Base-by-base conservation (phyloP, 2,329 filamentous ascomycete species). In the Zopfia rhizophila region DNA sequence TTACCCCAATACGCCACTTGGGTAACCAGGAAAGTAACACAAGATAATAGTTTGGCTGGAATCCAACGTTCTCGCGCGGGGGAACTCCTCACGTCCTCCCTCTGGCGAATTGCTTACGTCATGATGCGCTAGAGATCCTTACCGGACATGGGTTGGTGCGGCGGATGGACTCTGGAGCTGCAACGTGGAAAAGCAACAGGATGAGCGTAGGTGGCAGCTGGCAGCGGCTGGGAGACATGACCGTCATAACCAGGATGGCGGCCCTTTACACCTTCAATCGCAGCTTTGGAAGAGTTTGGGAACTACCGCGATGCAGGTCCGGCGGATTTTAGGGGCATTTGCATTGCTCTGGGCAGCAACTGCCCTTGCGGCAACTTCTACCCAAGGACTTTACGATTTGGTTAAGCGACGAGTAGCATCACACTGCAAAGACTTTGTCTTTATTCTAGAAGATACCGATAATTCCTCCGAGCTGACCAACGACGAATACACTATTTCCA, bases 371-470 rank as follows among this genome's bases (percentile, higher is more conserved):
- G 28, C 40, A n/a, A 45, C 49, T 33, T 61, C 55, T 4, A 58
- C 51, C 1, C 37, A 51, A 30, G 53, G 54, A 10, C 43, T 61
- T 25, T 52, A 60, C 24, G 56, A 61, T 33, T 42, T 66, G 14
- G 42, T 66, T 7, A 47, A 56, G 39, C 55, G 61, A 28, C 50
- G 63, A 24, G 41, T 65, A 8, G 56, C 60, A 13, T 38, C 36
- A 1, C 56, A 60, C 42, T 38, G 18, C 27, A 39, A 46, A 8
- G 41, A 57, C 12, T 61, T 66, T 23, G 32, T 48, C 4, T 65
- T 66, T 32, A 39, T 22, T 3, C 29, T 65, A 7, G 31, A 47
- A 4, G 45, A 53, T 14, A 22, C 19, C n/a, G 42, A 11, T 8
- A 18, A 23, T 37, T 10, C 22, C 21, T n/a, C 40, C 14, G 30